Conservation (phyloP, 768 basidiomycete genomes). For the Fistulinella prunicolor region DNA sequence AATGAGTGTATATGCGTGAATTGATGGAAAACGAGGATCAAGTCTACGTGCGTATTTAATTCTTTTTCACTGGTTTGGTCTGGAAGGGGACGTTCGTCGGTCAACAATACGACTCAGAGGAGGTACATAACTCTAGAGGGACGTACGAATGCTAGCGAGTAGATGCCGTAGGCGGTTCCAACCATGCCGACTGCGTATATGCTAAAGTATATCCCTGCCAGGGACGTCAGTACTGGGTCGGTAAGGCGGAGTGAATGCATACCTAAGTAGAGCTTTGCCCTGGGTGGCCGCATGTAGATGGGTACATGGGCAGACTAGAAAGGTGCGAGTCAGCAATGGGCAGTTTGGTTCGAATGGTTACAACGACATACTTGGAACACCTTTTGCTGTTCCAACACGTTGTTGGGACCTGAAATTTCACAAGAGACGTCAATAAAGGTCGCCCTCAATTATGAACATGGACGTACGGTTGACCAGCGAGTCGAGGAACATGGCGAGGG, state of each 20-base stretch:
- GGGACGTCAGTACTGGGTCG: neutral
- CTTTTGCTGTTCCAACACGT: constrained; percentile 63
- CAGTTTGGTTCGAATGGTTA: neutral
- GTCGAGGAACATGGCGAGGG: constrained; percentile 46
- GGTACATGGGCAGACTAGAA: constrained; percentile 41
- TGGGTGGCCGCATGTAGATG: constrained; percentile 58
- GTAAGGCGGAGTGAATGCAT: constrained; percentile 4
- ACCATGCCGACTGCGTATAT: constrained; percentile 53
- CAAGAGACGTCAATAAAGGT: neutral
- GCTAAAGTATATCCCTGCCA: constrained; percentile 53
- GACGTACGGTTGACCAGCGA: constrained; percentile 64
- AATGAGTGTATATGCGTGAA: constrained; percentile 12
- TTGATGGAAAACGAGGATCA: constrained; percentile 6
- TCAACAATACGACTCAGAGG: neutral
- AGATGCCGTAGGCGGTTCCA: constrained; percentile 50
- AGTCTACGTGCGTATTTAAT: constrained; percentile 22
- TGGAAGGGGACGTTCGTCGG: neutral
- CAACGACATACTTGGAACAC: constrained; percentile 52
- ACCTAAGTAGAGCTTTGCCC: constrained; percentile 67
- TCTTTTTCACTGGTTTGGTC: constrained; percentile 31
- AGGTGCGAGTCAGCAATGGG: constrained; percentile 6
- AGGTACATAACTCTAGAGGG: neutral
- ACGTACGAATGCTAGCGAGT: constrained; percentile 45
- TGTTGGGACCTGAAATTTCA: constrained; percentile 51
- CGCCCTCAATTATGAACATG: neutral